phyloP scores from a whole-genome alignment of 1,284 basidiomycete genomes.

The Fereydounia khargensis region DNA sequence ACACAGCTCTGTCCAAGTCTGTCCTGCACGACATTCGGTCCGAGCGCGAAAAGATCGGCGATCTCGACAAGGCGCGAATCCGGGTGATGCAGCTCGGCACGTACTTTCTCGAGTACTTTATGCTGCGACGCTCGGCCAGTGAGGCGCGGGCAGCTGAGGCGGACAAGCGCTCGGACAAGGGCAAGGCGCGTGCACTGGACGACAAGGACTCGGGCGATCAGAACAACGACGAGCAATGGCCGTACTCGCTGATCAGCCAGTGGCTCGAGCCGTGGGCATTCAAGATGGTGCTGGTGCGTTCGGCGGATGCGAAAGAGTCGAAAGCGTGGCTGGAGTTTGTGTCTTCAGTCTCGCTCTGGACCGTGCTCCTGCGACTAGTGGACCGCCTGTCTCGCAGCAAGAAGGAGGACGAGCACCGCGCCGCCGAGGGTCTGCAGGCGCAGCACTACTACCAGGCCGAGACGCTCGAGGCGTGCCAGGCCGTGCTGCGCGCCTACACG shows the following conservation, averaged over 20 bases:
- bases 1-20: constrained; percentile 33
- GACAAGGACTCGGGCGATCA: background rate
- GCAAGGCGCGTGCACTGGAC: background rate
- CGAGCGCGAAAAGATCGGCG: constrained; percentile 52
- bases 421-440: constrained; percentile 48
- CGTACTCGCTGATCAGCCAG: constrained; percentile 35
- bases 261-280: constrained; percentile 55
- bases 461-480: constrained; percentile 41
- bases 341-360: constrained; percentile 51
- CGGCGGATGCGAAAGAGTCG: constrained; percentile 37
- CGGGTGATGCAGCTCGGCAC: constrained; percentile 46
- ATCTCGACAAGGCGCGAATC: constrained; percentile 49
- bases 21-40: constrained; percentile 52
- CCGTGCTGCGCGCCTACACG: constrained; percentile 43
- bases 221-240: constrained; percentile 18
- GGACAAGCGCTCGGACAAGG: background rate
- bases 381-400: constrained; percentile 44
- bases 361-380: constrained; percentile 44
- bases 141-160: background rate
- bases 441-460: constrained; percentile 53
- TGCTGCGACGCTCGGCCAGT: constrained; percentile 24
- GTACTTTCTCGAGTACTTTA: constrained; percentile 55
- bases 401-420: constrained; percentile 31
- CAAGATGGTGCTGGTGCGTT: constrained; percentile 44
- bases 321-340: constrained; percentile 52